These are phyloP conservation scores for Aspergillus cavernicola DNA, from an alignment of 495 filamentous ascomycete genomes.

Conservation along the genomic window DNA sequence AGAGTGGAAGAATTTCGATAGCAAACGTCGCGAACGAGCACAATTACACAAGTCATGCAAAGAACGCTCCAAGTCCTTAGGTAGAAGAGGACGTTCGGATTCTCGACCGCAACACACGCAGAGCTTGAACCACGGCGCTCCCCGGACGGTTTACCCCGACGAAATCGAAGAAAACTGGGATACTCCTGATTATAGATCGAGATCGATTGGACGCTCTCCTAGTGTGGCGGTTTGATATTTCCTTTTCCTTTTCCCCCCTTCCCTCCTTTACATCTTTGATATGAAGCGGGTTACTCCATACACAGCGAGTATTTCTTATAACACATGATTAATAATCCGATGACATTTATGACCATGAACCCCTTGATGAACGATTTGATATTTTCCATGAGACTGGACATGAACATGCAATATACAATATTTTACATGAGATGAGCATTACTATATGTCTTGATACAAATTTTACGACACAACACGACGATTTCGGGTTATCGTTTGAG, in stretches of 20 bases:
- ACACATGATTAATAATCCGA: neutral
- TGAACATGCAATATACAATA: too few relatives aligned
- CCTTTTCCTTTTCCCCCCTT: neutral
- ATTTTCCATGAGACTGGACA: too few relatives aligned
- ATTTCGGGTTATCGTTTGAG: too few relatives aligned
- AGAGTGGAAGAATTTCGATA: conserved; percentile 67
- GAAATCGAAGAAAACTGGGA: conserved; percentile 22
- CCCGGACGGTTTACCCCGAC: conserved; percentile 16
- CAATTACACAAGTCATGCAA: conserved; percentile 49
- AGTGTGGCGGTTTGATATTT: conserved; percentile 1
- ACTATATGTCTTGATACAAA: too few relatives aligned
- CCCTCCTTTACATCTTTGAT: neutral
- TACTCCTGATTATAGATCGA: neutral
- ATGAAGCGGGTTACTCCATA: too few relatives aligned
- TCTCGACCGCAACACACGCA: conserved; percentile 5
- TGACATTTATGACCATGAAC: neutral
- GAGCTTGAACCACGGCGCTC: conserved; percentile 1
- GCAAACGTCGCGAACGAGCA: conserved; percentile 52
- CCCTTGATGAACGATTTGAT: neutral
- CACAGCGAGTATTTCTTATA: too few relatives aligned
- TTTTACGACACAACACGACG: too few relatives aligned
- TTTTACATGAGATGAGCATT: too few relatives aligned
- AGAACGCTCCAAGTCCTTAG: conserved; percentile 3
- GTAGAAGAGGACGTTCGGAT: neutral
- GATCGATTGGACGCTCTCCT: conserved; percentile 10